Evolutionary conservation across 805 yeast genomes (phyloP).

Genomic region (Lipomyces anomalus): DNA sequence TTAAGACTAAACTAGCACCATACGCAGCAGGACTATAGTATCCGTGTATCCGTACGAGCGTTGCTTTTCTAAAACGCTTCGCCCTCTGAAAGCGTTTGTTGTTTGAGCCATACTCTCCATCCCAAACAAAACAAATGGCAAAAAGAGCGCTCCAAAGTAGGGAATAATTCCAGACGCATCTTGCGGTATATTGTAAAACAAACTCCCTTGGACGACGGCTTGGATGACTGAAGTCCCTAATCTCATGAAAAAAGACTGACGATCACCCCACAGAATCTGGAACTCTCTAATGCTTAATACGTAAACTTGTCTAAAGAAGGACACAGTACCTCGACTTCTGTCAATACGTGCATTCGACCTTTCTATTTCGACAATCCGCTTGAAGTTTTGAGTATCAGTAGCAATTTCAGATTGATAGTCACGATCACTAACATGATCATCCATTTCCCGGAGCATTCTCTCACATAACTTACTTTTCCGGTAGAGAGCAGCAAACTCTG

Average conservation of each 20-base stretch:
- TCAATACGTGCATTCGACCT: background rate
- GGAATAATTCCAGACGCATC: conserved; percentile 53
- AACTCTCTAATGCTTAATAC: background rate
- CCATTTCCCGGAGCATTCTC: conserved; percentile 43
- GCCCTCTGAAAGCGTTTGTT: conserved; percentile 40
- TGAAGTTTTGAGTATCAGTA: background rate
- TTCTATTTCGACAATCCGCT: background rate
- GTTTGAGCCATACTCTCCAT: conserved; percentile 44
- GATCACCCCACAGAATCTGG: conserved; percentile 6
- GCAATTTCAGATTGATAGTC: conserved; percentile 13
- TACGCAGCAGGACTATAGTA: conserved; percentile 60
- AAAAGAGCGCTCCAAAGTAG: conserved; percentile 62
- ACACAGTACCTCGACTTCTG: background rate
- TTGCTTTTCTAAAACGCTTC: conserved; percentile 57
- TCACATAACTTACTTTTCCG: conserved; percentile 42
- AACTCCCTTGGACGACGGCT: conserved; percentile 54
- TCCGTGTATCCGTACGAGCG: conserved; percentile 49
- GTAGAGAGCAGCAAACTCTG: conserved; percentile 61
- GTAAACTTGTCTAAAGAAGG: background rate
- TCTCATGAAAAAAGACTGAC: conserved; percentile 1
- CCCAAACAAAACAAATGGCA: conserved; percentile 43
- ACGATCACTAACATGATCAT: conserved; percentile 35
- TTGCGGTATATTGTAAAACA: conserved; percentile 48
- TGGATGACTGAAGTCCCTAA: conserved; percentile 32
- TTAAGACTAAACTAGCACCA: conserved; percentile 55